A percentile compares a stretch with the other conserved stretches of the same genome.
Conservation (phyloP, 2,329 filamentous ascomycete species). For the Colletotrichum sp. region DNA sequence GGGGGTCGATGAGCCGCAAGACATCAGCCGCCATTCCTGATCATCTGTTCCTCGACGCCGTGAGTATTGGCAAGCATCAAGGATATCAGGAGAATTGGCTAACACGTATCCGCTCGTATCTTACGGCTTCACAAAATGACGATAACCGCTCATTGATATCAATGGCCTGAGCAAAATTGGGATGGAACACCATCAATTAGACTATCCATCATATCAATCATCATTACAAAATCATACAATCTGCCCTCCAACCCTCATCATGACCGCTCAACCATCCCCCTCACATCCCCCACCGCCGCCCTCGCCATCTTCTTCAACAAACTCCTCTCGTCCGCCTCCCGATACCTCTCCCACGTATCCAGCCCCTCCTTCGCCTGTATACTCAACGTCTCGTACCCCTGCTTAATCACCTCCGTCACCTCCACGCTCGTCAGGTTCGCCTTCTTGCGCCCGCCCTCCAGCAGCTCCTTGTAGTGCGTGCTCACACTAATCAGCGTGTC, state of each 20-base stretch:
- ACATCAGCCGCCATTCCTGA: background rate
- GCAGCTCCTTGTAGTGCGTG: slow-evolving; percentile 84
- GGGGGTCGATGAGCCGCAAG: background rate
- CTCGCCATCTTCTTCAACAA: slow-evolving; percentile 88
- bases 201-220: background rate
- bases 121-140: background rate
- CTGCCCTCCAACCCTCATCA: background rate
- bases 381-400: slow-evolving; percentile 93
- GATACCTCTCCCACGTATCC: slow-evolving; percentile 84
- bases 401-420: slow-evolving; percentile 90
- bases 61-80: no score
- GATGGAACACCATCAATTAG: background rate
- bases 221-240: slow-evolving; percentile 3
- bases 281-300: slow-evolving; percentile 70
- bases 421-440: slow-evolving; percentile 81
- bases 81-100: background rate
- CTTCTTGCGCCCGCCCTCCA: slow-evolving; percentile 59
- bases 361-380: slow-evolving; percentile 89
- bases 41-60: fast-evolving
- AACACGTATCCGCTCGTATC: fast-evolving
- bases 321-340: slow-evolving; percentile 84
- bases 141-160: fast-evolving
- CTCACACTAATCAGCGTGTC: slow-evolving; percentile 84
- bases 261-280: slow-evolving; percentile 49
- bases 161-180: background rate